Evolutionary conservation across 345 rosid genomes (phyloP), one percentile per base, ranked within the genome.

Genomic region (Stellera chamaejasme): DNA sequence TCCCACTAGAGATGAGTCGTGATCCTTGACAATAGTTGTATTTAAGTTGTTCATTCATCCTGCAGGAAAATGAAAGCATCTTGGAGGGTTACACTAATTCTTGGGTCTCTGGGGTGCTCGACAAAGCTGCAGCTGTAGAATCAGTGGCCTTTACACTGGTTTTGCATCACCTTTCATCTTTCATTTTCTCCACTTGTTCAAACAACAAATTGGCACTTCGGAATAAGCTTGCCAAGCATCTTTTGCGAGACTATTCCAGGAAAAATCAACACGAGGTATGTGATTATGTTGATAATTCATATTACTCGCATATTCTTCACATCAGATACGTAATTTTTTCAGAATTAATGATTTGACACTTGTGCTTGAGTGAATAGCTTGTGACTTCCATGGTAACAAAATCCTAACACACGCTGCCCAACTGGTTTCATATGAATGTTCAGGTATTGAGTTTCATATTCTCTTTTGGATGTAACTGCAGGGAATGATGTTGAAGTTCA

Each of bases 101-200:
- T 12, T 88, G 96, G 98, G 71, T 75, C 43, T 64, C 88, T 36
- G 87, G 88, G 57, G 81, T 87, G 47, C 79, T 91, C 44, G 98
- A 91, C 71, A 77, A 77, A 75, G 89, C 96, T 43, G 77, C 72
- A 53, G 56, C 60, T 19, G 79, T 89, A 65, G 69, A 79, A 70
- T 75, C 96, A 54, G 55, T 82, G 60, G 92, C 91, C 51, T 82
- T 54, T 50, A 59, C 80, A 0, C 66, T 91, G 23, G 82, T 70
- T 55, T 42, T 91, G 58, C 92, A 88, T 66, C 94, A 90, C 42
- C 66, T 84, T 43, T 81, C 89, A 54, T 83, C 72, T 28, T 68
- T 82, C 61, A 53, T 85, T 67, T 91, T 91, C 67, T 36, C 54
- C 57, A 54, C 39, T 10, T n/a, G 45, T 54, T 55, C 26, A 57